Evolutionary conservation across 2,329 filamentous ascomycete genomes (phyloP).

Genomic region (Magnaporthiopsis poae): DNA sequence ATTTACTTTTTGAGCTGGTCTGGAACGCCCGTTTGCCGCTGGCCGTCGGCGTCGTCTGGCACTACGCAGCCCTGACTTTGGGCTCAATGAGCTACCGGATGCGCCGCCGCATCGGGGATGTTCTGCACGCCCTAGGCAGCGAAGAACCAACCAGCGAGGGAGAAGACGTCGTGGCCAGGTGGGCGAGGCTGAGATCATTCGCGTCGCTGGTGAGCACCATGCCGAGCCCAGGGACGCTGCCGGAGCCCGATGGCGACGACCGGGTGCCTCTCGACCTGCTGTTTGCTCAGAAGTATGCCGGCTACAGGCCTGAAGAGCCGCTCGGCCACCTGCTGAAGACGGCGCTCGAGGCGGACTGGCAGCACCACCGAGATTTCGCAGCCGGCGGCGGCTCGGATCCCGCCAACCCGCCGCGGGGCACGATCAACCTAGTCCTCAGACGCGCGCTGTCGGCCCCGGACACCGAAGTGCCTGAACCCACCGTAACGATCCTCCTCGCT

Average conservation of each 20-base stretch:
- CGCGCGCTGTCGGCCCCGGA: no score
- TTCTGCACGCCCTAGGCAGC: neutral
- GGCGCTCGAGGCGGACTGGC: neutral
- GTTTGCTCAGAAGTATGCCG: neutral
- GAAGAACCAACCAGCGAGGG: neutral
- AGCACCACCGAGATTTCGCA: neutral
- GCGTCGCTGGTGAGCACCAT: neutral
- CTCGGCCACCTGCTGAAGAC: neutral
- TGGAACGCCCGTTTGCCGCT: conserved; percentile 23
- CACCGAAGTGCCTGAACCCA: neutral
- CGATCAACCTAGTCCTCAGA: neutral
- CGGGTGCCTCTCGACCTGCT: neutral
- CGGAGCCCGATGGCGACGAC: neutral
- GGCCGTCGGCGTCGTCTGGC: conserved; percentile 23
- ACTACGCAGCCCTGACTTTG: conserved; percentile 20
- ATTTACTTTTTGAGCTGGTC: conserved; percentile 28
- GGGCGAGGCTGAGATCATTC: neutral
- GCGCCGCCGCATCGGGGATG: conserved; percentile 16
- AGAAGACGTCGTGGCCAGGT: neutral
- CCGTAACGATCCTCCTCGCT: neutral
- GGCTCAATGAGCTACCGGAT: conserved; percentile 19
- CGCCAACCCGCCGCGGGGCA: no score
- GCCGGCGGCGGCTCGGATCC: neutral
- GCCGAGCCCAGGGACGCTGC: neutral
- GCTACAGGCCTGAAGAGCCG: neutral